Evolutionary conservation across 345 rosid genomes (phyloP), one percentile per base, ranked within the genome.

Genomic region (Populus nigra): DNA sequence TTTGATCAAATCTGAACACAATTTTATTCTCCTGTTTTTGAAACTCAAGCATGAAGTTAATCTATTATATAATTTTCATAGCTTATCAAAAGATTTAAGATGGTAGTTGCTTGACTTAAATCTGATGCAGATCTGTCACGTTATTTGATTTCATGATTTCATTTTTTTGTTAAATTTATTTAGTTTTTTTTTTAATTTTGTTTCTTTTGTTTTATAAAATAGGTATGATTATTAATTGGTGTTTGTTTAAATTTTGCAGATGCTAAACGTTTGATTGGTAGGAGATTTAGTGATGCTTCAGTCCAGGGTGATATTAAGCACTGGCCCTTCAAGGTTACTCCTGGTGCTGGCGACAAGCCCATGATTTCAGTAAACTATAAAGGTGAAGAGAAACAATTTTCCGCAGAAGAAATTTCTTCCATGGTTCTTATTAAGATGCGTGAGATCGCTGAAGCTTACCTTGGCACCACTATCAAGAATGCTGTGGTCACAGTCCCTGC

Each of bases 261-360:
- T 73, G 84, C 84, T 6, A 81, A 81, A 77, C 59, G 84, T 62
- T 73, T 81, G 81, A 81, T 81, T 45, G 84, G 84, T 4, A 73
- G 84, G 78, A 77, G 84, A 27, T 77, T 62, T 7, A 25, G 47
- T 5, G 84, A 81, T 36, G 17, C 80, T 0, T 68, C 84, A 4
- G 84, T 81, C 0, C 80, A 81, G 71, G 29, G 78, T 62, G 84
- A 81, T 36, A 69, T 81, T 1, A 81, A 81, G 75, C 67, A 77
- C 5, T 81, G 84, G 84, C 80, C 84, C 1, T 81, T 81, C 71
- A 77, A 81, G 80, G 33, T 81, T 18, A 31, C 73, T 23, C 47
- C 84, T 11, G 84, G 84, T 8, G 25, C 84, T 15, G 80, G 75
- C 2, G 84, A 81, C 57, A 81, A 81, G 81, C 84, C 84, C n/a